Evolutionary conservation across 2,329 filamentous ascomycete species (phyloP), one percentile per base, ranked within the genome.

Genomic region (Whalleya microplaca): DNA sequence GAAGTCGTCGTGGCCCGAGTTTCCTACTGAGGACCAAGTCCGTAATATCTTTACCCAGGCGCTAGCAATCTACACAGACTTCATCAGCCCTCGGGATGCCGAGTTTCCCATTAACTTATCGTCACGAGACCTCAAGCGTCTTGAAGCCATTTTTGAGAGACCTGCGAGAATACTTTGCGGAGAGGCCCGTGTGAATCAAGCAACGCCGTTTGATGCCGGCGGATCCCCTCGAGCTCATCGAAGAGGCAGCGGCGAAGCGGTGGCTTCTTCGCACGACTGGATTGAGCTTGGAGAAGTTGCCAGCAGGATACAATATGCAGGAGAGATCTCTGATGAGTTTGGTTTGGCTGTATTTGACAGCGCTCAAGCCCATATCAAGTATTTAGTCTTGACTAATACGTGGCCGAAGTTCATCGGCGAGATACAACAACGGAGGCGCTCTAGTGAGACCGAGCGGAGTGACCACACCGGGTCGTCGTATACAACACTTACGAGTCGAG

Each of bases 71-170:
- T 90, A 87, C 68, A 76, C 77, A 47, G 78, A 81, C 45, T 87
- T 86, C 65, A 79, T 89, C 70, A 83, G 83, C 64, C 77, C 81
- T 2, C 76, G 77, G 8, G 83, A 85, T 51, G 86, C 87, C 55
- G 82, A 85, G 55, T 89, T 89, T 62, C 85, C 85, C 43, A 79
- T 90, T 72, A 90, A 90, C 67, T 77, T 90, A 32, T 84, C 85
- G 1, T 84, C 81, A 1, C 70, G 76, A 18, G 79, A 86, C 41
- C 80, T 84, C 51, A 77, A 76, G 56, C 75, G 76, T 32, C 78
- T 89, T 0, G 79, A 86, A 42, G 65, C 63, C 2, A 72, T 87
- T 18, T 89, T 90, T 61, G 82, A 84, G 60, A 66, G 69, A 3
- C 79, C 84, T 0, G 80, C 84, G 50, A 65, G 78, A 64, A 70